A percentile compares a stretch with the other conserved stretches of the same genome.
Evolutionary conservation across 2,329 filamentous ascomycete genomes (phyloP).

Genomic region (Exophiala sp.): DNA sequence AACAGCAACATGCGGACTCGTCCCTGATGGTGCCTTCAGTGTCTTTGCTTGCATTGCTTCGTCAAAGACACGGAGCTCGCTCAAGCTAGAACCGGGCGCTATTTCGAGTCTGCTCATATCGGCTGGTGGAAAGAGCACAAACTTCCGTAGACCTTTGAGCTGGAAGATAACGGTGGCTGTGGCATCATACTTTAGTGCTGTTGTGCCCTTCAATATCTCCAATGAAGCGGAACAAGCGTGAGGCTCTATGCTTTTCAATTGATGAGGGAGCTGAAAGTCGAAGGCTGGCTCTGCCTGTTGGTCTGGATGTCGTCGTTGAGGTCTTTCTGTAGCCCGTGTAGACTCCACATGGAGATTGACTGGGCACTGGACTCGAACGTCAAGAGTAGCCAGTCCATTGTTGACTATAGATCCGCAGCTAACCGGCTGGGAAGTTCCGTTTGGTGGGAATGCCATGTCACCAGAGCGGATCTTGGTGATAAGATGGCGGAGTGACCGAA

Average conservation of each 20-base stretch:
- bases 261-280: slow-evolving; percentile 20
- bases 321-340: too few species aligned
- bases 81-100: slow-evolving; percentile 66
- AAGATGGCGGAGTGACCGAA: slow-evolving; percentile 74
- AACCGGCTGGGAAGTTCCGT: background rate
- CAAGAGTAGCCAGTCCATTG: too few species aligned
- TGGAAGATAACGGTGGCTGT: slow-evolving; percentile 85
- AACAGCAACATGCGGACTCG: slow-evolving; percentile 61
- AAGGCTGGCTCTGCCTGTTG: background rate
- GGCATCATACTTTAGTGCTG: slow-evolving; percentile 86
- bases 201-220: slow-evolving; percentile 70
- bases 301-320: background rate
- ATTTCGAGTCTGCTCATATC: slow-evolving; percentile 67
- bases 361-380: too few species aligned
- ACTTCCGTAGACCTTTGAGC: slow-evolving; percentile 63
- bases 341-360: too few species aligned
- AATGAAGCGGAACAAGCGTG: slow-evolving; percentile 70
- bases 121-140: slow-evolving; percentile 70
- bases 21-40: slow-evolving; percentile 55
- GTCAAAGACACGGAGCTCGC: slow-evolving; percentile 47
- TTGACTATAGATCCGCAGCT: too few species aligned
- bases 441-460: slow-evolving; percentile 34
- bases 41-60: slow-evolving; percentile 36
- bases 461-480: slow-evolving; percentile 59
- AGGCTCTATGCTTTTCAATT: slow-evolving; percentile 53